phyloP scores from a whole-genome alignment of 805 yeast species.

The Wickerhamomyces rabaulensis region DNA sequence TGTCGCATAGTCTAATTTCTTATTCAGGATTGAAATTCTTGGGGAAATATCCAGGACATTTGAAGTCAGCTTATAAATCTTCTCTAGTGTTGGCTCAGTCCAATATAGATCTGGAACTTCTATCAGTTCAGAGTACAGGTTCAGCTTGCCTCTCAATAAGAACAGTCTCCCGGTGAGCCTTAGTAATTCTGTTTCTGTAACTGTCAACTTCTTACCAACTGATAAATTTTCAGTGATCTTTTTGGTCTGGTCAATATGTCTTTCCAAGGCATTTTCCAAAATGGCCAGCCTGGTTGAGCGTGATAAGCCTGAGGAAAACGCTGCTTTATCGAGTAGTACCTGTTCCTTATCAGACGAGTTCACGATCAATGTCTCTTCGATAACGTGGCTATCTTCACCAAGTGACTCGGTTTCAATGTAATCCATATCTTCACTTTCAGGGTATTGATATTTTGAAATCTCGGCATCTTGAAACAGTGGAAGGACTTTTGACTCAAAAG shows the following conservation, averaged over 20 bases:
- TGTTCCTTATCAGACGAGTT: constrained; percentile 42
- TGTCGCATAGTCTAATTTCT: constrained; percentile 84
- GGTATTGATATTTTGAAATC: constrained; percentile 37
- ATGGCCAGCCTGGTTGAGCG: constrained; percentile 83
- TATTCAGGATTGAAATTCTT: constrained; percentile 72
- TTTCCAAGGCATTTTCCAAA: constrained; percentile 67
- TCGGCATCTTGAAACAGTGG: constrained; percentile 49
- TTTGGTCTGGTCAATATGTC: constrained; percentile 58
- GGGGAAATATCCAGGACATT: constrained; percentile 69
- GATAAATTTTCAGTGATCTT: constrained; percentile 62
- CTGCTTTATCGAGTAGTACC: constrained; percentile 69
- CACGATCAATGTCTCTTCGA: constrained; percentile 69
- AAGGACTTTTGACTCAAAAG: constrained; percentile 39
- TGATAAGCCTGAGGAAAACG: constrained; percentile 83
- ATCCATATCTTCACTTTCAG: constrained; percentile 87
- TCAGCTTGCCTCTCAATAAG: constrained; percentile 73
- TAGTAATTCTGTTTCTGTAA: constrained; percentile 58
- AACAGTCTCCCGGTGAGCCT: constrained; percentile 70
- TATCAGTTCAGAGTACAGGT: constrained; percentile 79
- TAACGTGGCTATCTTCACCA: constrained; percentile 39
- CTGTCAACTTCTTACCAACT: constrained; percentile 47
- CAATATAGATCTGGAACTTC: constrained; percentile 93
- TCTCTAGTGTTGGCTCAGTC: constrained; percentile 84
- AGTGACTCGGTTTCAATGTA: constrained; percentile 26
- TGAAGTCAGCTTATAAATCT: constrained; percentile 66